A percentile compares a stretch with the other conserved stretches of the same genome.
Conservation (phyloP, 108 stramenopile genomes). For the Pseudonitzschia multiseries region DNA sequence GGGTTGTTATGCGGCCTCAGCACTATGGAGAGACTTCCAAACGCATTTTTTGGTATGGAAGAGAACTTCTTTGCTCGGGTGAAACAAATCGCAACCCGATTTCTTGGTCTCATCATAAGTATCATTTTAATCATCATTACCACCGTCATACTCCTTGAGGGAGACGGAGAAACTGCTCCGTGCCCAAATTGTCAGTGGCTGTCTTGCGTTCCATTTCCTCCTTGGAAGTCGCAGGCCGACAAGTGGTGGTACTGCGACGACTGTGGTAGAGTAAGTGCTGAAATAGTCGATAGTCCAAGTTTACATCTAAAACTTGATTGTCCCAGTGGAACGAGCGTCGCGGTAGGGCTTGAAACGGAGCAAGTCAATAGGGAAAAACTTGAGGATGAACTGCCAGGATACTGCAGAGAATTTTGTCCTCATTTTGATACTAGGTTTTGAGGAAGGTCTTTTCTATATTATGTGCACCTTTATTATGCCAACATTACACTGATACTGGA, state of each 20-base stretch:
- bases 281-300: constrained; percentile 52
- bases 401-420: constrained; percentile 55
- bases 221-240: constrained; percentile 57
- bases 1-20: constrained; percentile 78
- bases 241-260: constrained; percentile 95
- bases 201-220: constrained; percentile 83
- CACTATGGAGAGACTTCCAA: constrained; percentile 75
- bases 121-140: constrained; percentile 59
- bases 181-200: constrained; percentile 69
- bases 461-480: background rate
- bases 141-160: constrained; percentile 49
- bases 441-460: background rate
- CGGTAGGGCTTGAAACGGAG: constrained; percentile 32
- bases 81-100: constrained; percentile 56
- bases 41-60: constrained; percentile 76
- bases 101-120: constrained; percentile 68
- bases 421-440: background rate
- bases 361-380: constrained; percentile 26
- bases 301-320: constrained; percentile 64
- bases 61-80: constrained; percentile 46
- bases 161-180: constrained; percentile 74
- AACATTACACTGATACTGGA: background rate
- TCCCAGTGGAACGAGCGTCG: constrained; percentile 60
- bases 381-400: constrained; percentile 48
- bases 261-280: constrained; percentile 73